Conservation (phyloP, 768 basidiomycete species). For the Serendipita sp. region DNA sequence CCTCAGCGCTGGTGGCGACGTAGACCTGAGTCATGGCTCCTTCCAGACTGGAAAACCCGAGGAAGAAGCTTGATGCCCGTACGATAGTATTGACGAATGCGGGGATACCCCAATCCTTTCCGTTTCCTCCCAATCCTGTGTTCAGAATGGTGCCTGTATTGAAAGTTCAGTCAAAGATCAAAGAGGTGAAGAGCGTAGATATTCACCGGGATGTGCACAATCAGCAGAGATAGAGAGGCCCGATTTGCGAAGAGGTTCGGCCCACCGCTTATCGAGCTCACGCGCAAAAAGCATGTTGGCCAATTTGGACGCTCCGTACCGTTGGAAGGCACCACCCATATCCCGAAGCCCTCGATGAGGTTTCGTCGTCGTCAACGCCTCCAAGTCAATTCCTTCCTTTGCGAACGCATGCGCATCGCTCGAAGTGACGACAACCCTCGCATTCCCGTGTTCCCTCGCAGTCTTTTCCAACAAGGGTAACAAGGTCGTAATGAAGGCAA, state of each 20-base stretch:
- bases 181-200: background rate
- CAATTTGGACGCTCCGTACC: constrained; percentile 12
- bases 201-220: background rate
- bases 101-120: background rate
- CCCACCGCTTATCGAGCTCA: constrained; percentile 10
- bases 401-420: constrained; percentile 4
- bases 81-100: background rate
- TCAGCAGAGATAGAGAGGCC: background rate
- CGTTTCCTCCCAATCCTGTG: background rate
- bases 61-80: background rate
- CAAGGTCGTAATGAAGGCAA: constrained; percentile 12
- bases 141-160: background rate
- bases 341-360: constrained; percentile 7
- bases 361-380: background rate
- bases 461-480: constrained; percentile 14
- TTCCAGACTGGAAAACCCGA: background rate
- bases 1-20: background rate
- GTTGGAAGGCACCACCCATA: constrained; percentile 1
- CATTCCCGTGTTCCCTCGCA: constrained; percentile 9
- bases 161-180: background rate
- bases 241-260: background rate
- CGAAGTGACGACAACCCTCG: background rate
- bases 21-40: background rate
- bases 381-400: constrained; percentile 1
- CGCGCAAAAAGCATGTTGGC: constrained; percentile 14